Evolutionary conservation across 352 stramenopile species (phyloP).

Genomic region (Plasmopara viticola): DNA sequence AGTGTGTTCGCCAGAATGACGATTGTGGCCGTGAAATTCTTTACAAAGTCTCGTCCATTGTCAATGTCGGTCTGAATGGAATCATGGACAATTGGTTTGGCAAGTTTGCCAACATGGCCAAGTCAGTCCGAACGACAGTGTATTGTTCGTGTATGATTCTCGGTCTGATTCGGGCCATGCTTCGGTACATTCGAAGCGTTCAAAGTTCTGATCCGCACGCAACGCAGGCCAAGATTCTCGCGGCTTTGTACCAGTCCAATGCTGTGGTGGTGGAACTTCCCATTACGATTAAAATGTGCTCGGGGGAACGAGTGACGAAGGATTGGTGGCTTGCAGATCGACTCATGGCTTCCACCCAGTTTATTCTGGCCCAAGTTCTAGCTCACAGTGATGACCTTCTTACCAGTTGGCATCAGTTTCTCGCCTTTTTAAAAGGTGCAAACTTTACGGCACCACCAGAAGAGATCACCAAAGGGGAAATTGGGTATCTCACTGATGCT

Average conservation of each 20-base stretch:
- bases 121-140: conserved; percentile 26
- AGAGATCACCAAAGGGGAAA: conserved; percentile 18
- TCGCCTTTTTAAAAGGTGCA: conserved; percentile 16
- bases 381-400: conserved; percentile 13
- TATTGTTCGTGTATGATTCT: conserved; percentile 28
- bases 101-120: conserved; percentile 26
- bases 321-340: conserved; percentile 17
- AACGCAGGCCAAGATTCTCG: conserved; percentile 28
- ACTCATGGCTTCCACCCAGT: conserved; percentile 16
- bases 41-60: conserved; percentile 25
- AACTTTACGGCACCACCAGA: conserved; percentile 19
- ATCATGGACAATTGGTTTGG: conserved; percentile 44
- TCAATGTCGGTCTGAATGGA: conserved; percentile 28
- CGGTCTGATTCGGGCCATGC: conserved; percentile 18
- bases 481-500: conserved; percentile 20
- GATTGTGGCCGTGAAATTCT: conserved; percentile 32
- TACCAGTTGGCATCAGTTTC: conserved; percentile 16
- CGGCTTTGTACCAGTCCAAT: conserved; percentile 33
- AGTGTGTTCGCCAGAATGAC: conserved; percentile 30
- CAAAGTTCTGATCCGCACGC: conserved; percentile 19
- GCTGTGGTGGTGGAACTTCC: conserved; percentile 34
- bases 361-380: conserved; percentile 17
- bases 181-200: conserved; percentile 23
- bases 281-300: conserved; percentile 32
- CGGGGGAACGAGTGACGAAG: conserved; percentile 13